phyloP scores from a whole-genome alignment of 2,329 filamentous ascomycete genomes.

The Pseudocercospora cruenta region DNA sequence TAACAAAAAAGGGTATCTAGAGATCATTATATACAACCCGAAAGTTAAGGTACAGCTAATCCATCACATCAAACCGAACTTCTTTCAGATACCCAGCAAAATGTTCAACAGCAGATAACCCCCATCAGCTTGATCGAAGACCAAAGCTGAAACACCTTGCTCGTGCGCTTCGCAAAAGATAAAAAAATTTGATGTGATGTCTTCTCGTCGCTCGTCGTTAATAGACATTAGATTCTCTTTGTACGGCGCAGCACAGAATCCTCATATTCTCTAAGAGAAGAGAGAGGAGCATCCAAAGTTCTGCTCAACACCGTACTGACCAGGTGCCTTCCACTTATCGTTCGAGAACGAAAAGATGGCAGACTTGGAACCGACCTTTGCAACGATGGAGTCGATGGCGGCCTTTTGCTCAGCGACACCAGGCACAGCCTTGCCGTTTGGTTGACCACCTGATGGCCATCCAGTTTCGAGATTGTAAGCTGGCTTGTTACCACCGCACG shows the following conservation, averaged over 20 bases:
- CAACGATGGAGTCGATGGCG: conserved; percentile 73
- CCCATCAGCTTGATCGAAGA: background rate
- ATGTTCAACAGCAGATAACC: background rate
- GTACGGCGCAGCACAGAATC: background rate
- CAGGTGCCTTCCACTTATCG: conserved; percentile 79
- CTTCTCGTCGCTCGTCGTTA: background rate
- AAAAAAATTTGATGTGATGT: background rate
- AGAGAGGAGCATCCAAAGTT: conserved; percentile 68
- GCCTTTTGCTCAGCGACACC: conserved; percentile 66
- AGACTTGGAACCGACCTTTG: conserved; percentile 66
- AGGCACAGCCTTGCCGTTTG: conserved; percentile 75
- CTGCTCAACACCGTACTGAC: conserved; percentile 74
- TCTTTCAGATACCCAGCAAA: background rate
- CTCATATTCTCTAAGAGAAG: conserved; percentile 37
- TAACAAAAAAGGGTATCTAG: background rate
- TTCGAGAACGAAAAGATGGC: conserved; percentile 82
- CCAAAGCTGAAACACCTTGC: background rate
- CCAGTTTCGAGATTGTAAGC: conserved; percentile 87
- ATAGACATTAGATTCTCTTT: background rate
- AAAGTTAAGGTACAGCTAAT: background rate
- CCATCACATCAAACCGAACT: background rate
- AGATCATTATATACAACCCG: background rate
- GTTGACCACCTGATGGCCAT: conserved; percentile 73
- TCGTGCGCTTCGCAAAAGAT: background rate
- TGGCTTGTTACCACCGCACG: conserved; percentile 70